Evolutionary conservation across 257 asterid species (phyloP).

Genomic region (Nicotiana paniculata): DNA sequence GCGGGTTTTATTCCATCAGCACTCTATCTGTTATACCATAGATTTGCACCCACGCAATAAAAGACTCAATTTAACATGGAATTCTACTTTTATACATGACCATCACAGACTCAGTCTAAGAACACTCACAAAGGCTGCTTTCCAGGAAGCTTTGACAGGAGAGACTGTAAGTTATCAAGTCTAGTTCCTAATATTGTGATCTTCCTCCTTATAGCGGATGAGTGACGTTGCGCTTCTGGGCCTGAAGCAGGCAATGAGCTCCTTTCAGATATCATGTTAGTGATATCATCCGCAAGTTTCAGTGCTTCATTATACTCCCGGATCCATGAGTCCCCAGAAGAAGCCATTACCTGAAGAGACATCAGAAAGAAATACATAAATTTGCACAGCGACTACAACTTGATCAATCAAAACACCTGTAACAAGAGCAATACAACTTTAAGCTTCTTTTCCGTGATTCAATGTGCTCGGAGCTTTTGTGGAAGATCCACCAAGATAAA

Average conservation of each 20-base stretch:
- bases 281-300: slow-evolving; percentile 78
- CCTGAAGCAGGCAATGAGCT: slow-evolving; percentile 62
- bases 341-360: slow-evolving; percentile 53
- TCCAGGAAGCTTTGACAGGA: slow-evolving; percentile 53
- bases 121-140: slow-evolving; percentile 64
- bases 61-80: neutral
- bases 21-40: neutral
- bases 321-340: slow-evolving; percentile 78
- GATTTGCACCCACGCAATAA: neutral
- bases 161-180: slow-evolving; percentile 65
- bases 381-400: neutral
- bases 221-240: slow-evolving; percentile 76
- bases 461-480: neutral
- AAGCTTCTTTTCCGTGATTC: neutral
- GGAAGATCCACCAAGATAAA: neutral
- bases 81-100: neutral
- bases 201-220: slow-evolving; percentile 83
- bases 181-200: slow-evolving; percentile 85
- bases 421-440: neutral
- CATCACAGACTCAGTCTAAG: neutral
- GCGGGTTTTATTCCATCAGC: neutral
- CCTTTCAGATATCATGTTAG: slow-evolving; percentile 78
- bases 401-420: no score
- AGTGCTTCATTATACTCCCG: slow-evolving; percentile 92
- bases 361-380: neutral